Base-by-base conservation (phyloP, 73 alveolate genomes). In the Effrenium voratum region DNA sequence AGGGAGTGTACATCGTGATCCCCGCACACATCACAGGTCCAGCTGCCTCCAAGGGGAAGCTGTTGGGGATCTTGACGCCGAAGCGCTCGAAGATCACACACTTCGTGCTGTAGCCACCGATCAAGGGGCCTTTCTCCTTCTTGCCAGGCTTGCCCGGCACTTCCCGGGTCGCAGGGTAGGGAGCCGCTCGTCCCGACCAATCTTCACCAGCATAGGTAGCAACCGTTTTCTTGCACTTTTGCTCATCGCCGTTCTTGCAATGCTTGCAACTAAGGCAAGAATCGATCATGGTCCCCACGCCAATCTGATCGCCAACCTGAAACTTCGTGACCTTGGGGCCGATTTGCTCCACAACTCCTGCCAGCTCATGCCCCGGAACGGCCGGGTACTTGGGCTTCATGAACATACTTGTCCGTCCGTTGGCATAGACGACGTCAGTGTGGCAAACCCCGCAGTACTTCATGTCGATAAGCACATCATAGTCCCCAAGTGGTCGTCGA, bases 381-480 rank as follows among this genome's bases (percentile, higher is more conserved):
- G 52, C 44, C 16, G 95, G 84, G 60, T 86, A 86, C 72, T 80
- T 41, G 63, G 88, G 55, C 43, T 40, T 40, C 70, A 44, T 84
- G 34, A 60, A 79, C 4, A 16, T 13, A 13, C 40, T 40, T 3
- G 60, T 45, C 55, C 46, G 75, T 38, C 60, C 60, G 60, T 36
- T 41, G 5, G 81, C 93, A 26, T 41, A 40, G 46, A 34, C 75
- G 40, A 60, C 38, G 84, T 88, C 97, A 45, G 87, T 47, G 86
- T 88, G 97, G 97, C 97, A 88, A 15, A 88, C 85, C 13, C 97
- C 97, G 70, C 97, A 88, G 30, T 45, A 88, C 38, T 88, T 88
- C 87, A 88, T 88, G 85, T 88, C 97, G 36, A 88, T 30, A 13
- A 68, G 49, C 41, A 88, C 86, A 68, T 60, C 97, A n/a, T n/a